Base-by-base conservation (phyloP, 2,329 filamentous ascomycete genomes). In the Cladosporium sp. region DNA sequence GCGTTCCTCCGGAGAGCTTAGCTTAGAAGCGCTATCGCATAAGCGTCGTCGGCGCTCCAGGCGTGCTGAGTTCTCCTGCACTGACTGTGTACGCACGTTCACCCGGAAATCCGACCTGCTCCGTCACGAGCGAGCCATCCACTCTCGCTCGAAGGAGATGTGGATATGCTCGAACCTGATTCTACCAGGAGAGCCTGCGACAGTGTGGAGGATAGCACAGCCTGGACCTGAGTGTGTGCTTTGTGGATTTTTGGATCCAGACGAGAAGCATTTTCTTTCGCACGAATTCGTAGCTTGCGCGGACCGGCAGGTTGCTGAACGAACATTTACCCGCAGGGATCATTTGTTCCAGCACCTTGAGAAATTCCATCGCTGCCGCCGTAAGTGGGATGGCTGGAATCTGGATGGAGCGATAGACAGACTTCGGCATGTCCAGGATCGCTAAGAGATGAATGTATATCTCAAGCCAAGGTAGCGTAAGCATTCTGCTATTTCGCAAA, bases 281-380 rank as follows among this genome's bases (percentile, higher is more conserved):
- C 59, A 51, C 4, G 59, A 61, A 15, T 61, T 61, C 10, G 26
- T 61, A 15, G 38, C 59, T 18, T 61, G 59, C 28, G 59, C 59
- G 26, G 59, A 61, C 47, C 59, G 59, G 2, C 18, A 26, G 32
- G 28, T 61, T 10, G 18, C 41, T 28, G 59, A 61, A 51, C 26
- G 59, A 32, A 51, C 38, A 0, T 61, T 61, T 14, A 11, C 41
- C 5, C 38, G 59, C 24, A 61, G 51, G 18, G 59, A 61, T 51
- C 59, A 61, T 26, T 24, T 61, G 59, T 51, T 41, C 1, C 59
- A 61, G n/a, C 59, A 61, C n/a, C 59, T 61, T 7, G 38, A 61
- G 6, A 61, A 61, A n/a, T 61, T 61, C n/a, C 59, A 61, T 32
- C 59, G 41, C 7, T 61, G 59, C 34, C 52, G 52, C 32, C 41